Percentiles rank a stretch among this genome's conserved stretches.
Evolutionary conservation across 768 basidiomycete genomes (phyloP).

Genomic region (Pleurotus giganteus): DNA sequence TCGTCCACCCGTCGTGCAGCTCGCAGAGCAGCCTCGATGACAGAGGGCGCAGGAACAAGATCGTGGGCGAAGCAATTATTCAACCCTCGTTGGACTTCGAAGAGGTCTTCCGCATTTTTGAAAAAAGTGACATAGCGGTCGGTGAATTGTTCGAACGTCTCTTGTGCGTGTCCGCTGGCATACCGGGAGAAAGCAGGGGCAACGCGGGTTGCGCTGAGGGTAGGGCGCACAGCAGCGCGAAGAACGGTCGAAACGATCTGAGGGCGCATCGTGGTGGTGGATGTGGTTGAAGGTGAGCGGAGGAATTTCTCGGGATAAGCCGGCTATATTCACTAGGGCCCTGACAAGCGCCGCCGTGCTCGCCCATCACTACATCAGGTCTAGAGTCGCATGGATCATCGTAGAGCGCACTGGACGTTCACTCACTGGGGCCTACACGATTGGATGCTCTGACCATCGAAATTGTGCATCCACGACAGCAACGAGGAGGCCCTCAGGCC

Average conservation of each 20-base stretch:
- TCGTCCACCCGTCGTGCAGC: conserved; percentile 93
- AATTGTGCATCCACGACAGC: no score
- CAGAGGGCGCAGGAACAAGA: conserved; percentile 81
- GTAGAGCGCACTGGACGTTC: no score
- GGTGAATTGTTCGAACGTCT: conserved; percentile 93
- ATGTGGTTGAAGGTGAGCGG: conserved; percentile 8
- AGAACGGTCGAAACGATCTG: conserved; percentile 62
- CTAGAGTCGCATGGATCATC: background rate
- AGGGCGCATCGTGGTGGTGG: conserved; percentile 51
- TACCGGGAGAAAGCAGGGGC: conserved; percentile 44
- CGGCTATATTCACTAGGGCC: conserved; percentile 1
- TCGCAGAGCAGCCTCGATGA: conserved; percentile 84
- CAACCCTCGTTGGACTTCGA: conserved; percentile 97
- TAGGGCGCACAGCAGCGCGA: conserved; percentile 55
- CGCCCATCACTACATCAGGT: background rate
- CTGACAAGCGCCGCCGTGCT: background rate
- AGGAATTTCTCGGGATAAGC: conserved; percentile 4
- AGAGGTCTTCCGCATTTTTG: conserved; percentile 88
- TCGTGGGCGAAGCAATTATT: conserved; percentile 99
- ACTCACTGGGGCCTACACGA: no score
- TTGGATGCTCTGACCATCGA: no score
- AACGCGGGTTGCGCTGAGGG: conserved; percentile 26
- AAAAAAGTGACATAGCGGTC: conserved; percentile 94
- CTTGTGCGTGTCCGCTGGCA: conserved; percentile 70
- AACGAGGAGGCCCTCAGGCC: no score